Base-by-base conservation (phyloP, 73 alveolate species). In the Paramecium octaurelia region DNA sequence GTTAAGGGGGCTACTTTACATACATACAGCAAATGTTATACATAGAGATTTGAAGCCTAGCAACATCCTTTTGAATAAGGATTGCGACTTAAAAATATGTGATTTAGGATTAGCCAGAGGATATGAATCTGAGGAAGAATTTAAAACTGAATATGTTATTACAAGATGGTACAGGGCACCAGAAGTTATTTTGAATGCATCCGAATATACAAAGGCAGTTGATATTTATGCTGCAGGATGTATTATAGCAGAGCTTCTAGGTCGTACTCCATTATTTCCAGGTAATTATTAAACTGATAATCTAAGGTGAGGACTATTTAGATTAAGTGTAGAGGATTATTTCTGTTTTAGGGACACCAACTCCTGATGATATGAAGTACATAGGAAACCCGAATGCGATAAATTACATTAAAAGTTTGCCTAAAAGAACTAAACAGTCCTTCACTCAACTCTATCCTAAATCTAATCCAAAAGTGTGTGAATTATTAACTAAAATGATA, bases 331-430 rank as follows among this genome's bases (percentile, higher is more conserved):
- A 97, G 80, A 95, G 97, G 68, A 96, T 95, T 3, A 93, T 97
- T 84, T 96, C 98, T 11, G 97, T 97, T 27, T 85, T 97, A 29
- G 99, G 99, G 2, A 96, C 99, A 4, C 99, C 99, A 20, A 96
- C 97, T 35, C 86, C 94, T 29, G 98, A 97, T 76, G 99, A 97
- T 54, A 86, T 97, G 95, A 92, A 95, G 9, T 97, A 96, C 76
- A 97, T 97, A 50, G 99, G 99, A 9, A 98, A 98, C 84, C 97
- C 95, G 44, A 95, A 95, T 58, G 98, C 98, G 1, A 97, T 96
- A 88, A 97, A 97, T 80, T 97, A 92, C 60, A 96, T 98, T 31
- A 90, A 94, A 68, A 93, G 96, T 86, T 93, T 97, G 18, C 98
- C 98, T 10, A 95, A 96, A 83, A 83, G 98, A 87, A 95, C 96